Conservation (phyloP, 371 early-diverging fungal genomes). For the Cokeromyces recurvatus region DNA sequence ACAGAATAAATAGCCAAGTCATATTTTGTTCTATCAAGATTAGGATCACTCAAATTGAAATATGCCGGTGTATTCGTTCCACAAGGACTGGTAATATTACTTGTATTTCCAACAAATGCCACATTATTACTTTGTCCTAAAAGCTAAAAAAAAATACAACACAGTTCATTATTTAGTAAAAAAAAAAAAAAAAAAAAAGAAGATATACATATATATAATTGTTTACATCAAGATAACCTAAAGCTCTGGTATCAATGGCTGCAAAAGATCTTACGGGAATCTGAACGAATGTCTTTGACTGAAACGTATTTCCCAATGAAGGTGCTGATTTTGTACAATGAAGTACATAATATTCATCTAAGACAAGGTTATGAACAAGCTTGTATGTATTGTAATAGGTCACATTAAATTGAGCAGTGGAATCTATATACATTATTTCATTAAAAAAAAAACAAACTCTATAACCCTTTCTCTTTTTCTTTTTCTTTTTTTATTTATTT, state of each 20-base stretch:
- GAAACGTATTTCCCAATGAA: conserved; percentile 14
- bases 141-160: conserved; percentile 14
- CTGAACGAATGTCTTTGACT: conserved; percentile 25
- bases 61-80: neutral
- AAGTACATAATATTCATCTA: conserved; percentile 25
- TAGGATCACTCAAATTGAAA: conserved; percentile 3
- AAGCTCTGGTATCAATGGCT: conserved; percentile 22
- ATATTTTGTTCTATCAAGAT: conserved; percentile 10
- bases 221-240: conserved; percentile 33
- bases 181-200: neutral
- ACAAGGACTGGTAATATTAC: conserved; percentile 13
- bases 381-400: conserved; percentile 26
- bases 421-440: neutral
- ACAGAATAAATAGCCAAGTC: conserved; percentile 21
- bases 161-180: neutral
- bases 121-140: conserved; percentile 22
- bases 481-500: neutral
- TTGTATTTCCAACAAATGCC: conserved; percentile 17
- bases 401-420: conserved; percentile 18
- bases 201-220: neutral
- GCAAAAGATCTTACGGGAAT: conserved; percentile 25
- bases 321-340: conserved; percentile 22
- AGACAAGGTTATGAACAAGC: conserved; percentile 17
- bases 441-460: too few relatives aligned
- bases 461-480: neutral